Base-by-base conservation (phyloP, 192 early-diverging fungal species). In the Dimargaris xerosporica region DNA sequence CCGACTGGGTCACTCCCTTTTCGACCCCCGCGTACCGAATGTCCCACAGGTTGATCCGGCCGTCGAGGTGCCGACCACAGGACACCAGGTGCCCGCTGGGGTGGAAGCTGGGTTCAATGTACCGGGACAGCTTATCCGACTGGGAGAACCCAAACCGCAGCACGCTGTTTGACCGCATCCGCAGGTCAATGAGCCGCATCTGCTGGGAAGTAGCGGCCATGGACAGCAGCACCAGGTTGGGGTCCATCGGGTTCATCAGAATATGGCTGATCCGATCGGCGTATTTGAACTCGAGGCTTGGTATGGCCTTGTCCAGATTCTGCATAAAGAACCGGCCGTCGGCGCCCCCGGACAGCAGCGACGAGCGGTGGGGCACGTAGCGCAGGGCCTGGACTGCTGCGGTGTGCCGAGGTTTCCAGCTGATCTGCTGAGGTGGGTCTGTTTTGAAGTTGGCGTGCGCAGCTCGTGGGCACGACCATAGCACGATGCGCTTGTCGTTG, bases 121-220 rank as follows among this genome's bases (percentile, higher is more conserved):
- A 56, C 28, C 31, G 54, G 26, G 28, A 16, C 7, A 56, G 54
- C 6, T 56, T 56, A 29, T 39, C 29, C 29, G 16, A 10, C 29
- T 56, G 54, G 28, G 28, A 29, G 30, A 56, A 56, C 31, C 54
- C 54, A 39, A 56, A 56, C 28, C 17, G 26, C 54, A 56, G 54
- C 23, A 39, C 26, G 19, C 29, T 39, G 54, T 19, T 19, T 12
- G n/a, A n/a, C 54, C 23, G 54, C 28, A 31, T 28, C 5, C 54
- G 54, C n/a, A 56, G 54, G 31, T 56, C 54, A 19, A 56, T 19
- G 23, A 56, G 28, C 7, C 19, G 26, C 31, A 56, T 31, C 31
- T 56, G 54, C 23, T 39, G 29, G 29, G 4, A 9, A 10, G 31
- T 56, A 28, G 54, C 19, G 10, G 54, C 28, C 28, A 19, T 28